These are phyloP conservation scores for Lupinus albus DNA, from an alignment of 306 rosid genomes.

Conservation along the genomic window DNA sequence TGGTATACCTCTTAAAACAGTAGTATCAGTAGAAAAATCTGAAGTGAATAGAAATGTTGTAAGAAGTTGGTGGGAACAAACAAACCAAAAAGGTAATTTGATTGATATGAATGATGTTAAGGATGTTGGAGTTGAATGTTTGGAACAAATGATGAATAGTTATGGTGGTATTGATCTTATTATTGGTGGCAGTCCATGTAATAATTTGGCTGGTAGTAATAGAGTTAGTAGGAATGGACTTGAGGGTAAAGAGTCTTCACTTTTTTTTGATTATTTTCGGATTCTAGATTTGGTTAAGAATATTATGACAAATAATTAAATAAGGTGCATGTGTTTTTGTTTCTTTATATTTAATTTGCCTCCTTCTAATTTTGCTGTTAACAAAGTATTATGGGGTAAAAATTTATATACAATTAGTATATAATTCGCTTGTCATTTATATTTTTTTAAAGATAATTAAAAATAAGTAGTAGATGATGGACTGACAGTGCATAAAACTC, in stretches of 20 bases:
- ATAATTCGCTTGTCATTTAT: too few species aligned
- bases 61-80: slow-evolving; percentile 98
- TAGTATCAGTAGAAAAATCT: slow-evolving; percentile 79
- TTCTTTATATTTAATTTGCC: neutral
- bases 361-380: too few species aligned
- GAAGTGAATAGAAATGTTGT: slow-evolving; percentile 76
- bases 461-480: too few species aligned
- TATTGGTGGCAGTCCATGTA: slow-evolving; percentile 95
- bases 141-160: slow-evolving; percentile 56
- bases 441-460: too few species aligned
- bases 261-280: slow-evolving; percentile 73
- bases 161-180: slow-evolving; percentile 88
- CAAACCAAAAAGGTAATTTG: slow-evolving; percentile 78
- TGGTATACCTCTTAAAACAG: slow-evolving; percentile 72
- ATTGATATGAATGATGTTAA: slow-evolving; percentile 66
- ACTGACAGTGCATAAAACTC: too few species aligned
- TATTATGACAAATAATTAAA: slow-evolving; percentile 36
- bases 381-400: too few species aligned
- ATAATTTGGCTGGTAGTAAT: slow-evolving; percentile 91
- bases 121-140: slow-evolving; percentile 52
- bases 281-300: slow-evolving; percentile 73
- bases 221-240: slow-evolving; percentile 82
- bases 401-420: too few species aligned
- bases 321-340: slow-evolving; percentile 34
- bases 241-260: slow-evolving; percentile 80